Percentiles rank a stretch among this genome's conserved stretches.
Evolutionary conservation across 1,284 basidiomycete species (phyloP).

Genomic region (Puccinia coronata): DNA sequence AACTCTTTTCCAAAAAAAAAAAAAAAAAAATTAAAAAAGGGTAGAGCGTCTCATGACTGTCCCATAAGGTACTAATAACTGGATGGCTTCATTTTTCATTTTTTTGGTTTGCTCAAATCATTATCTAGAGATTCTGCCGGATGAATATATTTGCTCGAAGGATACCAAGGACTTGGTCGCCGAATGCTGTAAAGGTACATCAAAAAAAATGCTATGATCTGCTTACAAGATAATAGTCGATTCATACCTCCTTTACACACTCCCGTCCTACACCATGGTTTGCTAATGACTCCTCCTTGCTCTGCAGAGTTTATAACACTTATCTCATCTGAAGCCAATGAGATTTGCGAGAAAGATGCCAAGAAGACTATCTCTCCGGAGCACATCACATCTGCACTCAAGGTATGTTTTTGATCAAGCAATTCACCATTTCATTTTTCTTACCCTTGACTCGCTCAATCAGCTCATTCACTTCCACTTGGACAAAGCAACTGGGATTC

Average conservation of each 20-base stretch:
- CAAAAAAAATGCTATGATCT: not conserved
- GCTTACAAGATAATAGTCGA: not conserved
- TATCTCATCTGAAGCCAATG: slow-evolving; percentile 95
- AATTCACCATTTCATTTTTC: not conserved
- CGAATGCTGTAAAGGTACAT: slow-evolving; percentile 92
- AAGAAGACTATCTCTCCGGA: slow-evolving; percentile 99
- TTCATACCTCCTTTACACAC: no score
- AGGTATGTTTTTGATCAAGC: slow-evolving; percentile 63
- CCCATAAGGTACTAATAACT: not conserved
- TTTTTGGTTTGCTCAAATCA: slow-evolving; percentile 15
- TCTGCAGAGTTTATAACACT: slow-evolving; percentile 90
- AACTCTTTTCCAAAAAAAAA: not conserved
- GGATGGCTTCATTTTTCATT: slow-evolving; percentile 18
- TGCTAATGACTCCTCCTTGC: slow-evolving; percentile 44
- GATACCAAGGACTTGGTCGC: slow-evolving; percentile 95
- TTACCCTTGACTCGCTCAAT: not conserved
- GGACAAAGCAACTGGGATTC: slow-evolving; percentile 77
- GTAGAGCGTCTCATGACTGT: not conserved
- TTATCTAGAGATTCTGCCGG: slow-evolving; percentile 78
- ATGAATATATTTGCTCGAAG: slow-evolving; percentile 86
- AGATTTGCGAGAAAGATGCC: slow-evolving; percentile 95
- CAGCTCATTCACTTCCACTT: not conserved
- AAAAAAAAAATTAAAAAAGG: not conserved
- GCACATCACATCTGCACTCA: slow-evolving; percentile 88
- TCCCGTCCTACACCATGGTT: slow-evolving; percentile 40